Evolutionary conservation across 2,329 filamentous ascomycete genomes (phyloP), one percentile per base, ranked within the genome.

Genomic region (Xylaria sp.): DNA sequence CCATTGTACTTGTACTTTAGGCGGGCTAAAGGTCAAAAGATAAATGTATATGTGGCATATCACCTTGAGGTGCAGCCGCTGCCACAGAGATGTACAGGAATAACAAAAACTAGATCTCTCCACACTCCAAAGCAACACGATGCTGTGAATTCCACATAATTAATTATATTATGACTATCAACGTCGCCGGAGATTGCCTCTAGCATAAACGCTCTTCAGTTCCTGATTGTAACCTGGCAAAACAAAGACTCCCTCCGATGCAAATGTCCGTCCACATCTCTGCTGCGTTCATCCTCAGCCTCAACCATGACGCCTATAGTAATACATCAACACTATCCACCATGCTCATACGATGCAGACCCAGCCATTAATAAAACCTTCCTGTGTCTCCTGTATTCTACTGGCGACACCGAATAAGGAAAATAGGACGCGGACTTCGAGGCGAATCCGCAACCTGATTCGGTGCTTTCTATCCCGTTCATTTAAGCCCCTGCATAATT

Each of bases 191-290:
- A n/a, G 15, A 46, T 13, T 31, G 15, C 17, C 26, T 31, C 40
- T 31, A 17, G 36, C 23, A 31, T 46, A 26, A 20, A 13, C 40
- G 5, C 13, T 20, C 7, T 31, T 49, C 9, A 23, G 4, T 38
- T 28, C 26, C n/a, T 26, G 26, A 51, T 58, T 28, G 7, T 48
- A 17, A 49, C 42, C 61, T 49, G 57, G 33, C 57, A 33, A 59
- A 56, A n/a, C 56, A 54, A 56, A 42, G 38, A 66, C 64, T 63
- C 60, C 42, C 53, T 26, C 28, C 40, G 5, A 67, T 67, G 60
- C 65, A 60, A 56, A 38, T 59, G 23, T 48, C 26, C 26, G 15
- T n/a, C 58, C 51, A 23, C 6, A 15, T 28, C 13, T 26, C 44
- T 26, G 23, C 36, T 46, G 9, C 23, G 28, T 40, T 44, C 4